These are phyloP conservation scores for Parachaetomium inaequale DNA, from an alignment of 495 filamentous ascomycete genomes.

Conservation along the genomic window DNA sequence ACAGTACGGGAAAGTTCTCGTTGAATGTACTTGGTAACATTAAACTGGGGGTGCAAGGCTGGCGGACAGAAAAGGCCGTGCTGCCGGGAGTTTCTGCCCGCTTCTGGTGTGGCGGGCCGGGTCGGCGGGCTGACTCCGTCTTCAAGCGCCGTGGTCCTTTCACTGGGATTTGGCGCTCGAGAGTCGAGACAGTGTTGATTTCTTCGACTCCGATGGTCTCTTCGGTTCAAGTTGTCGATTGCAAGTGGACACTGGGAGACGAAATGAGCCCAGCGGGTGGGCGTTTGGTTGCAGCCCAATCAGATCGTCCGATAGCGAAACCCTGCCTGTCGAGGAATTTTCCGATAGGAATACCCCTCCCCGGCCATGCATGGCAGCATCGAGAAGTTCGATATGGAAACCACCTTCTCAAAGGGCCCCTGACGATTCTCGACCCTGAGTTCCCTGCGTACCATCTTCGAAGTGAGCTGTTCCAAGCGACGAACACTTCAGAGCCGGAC, in stretches of 20 bases:
- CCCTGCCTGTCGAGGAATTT: background rate
- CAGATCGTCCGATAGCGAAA: background rate
- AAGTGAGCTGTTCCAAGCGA: background rate
- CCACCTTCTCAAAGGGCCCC: no score
- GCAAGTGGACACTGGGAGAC: background rate
- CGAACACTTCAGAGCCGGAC: no score
- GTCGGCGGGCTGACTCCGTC: no score
- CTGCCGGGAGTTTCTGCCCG: background rate
- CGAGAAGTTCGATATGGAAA: background rate
- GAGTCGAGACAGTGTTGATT: no score
- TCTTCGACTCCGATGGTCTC: no score
- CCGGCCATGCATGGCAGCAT: background rate
- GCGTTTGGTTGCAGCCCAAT: background rate
- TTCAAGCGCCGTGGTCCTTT: no score
- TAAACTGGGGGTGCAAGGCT: background rate
- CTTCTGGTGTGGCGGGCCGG: background rate
- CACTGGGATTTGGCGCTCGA: no score
- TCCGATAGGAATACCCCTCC: conserved; percentile 11
- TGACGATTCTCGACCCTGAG: background rate
- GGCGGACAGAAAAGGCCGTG: background rate
- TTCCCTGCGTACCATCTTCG: background rate
- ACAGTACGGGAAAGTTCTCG: background rate
- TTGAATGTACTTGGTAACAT: background rate
- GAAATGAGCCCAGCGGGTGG: background rate
- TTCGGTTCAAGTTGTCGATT: no score